Conservation (phyloP, 805 yeast species). For the Ogataea pilisensis region DNA sequence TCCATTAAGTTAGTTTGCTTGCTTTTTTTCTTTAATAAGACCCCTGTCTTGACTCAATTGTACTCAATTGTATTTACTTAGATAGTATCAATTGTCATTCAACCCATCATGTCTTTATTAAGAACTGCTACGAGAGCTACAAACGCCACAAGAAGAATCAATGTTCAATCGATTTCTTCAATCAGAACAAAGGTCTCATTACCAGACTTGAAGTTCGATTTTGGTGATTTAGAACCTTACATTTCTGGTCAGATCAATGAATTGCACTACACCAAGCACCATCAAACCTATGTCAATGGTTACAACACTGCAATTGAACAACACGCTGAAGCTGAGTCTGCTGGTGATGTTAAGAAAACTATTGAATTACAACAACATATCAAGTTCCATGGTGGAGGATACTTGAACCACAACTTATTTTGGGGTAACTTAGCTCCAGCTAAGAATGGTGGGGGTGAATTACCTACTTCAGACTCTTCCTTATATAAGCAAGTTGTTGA, state of each 20-base stretch:
- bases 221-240: conserved; percentile 79
- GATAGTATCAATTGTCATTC: background rate
- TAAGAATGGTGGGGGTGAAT: conserved; percentile 71
- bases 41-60: no score
- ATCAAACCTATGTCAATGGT: conserved; percentile 85
- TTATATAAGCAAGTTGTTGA: conserved; percentile 54
- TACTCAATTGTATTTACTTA: background rate
- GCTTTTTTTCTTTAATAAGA: no score
- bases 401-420: conserved; percentile 77
- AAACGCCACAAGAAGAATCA: conserved; percentile 7
- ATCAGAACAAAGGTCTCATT: conserved; percentile 64
- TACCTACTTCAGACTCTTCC: conserved; percentile 50
- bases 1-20: no score
- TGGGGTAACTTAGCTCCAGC: conserved; percentile 85
- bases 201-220: conserved; percentile 82
- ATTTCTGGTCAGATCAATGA: conserved; percentile 86
- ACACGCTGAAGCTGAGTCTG: conserved; percentile 56
- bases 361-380: conserved; percentile 67
- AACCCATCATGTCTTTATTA: conserved; percentile 22
- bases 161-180: conserved; percentile 18
- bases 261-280: conserved; percentile 85
- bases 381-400: conserved; percentile 94
- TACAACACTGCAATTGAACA: conserved; percentile 77
- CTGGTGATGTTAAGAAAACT: conserved; percentile 55
- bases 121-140: conserved; percentile 26